Base-by-base conservation (phyloP, 1,139 yeast genomes). In the Pichia sp. region DNA sequence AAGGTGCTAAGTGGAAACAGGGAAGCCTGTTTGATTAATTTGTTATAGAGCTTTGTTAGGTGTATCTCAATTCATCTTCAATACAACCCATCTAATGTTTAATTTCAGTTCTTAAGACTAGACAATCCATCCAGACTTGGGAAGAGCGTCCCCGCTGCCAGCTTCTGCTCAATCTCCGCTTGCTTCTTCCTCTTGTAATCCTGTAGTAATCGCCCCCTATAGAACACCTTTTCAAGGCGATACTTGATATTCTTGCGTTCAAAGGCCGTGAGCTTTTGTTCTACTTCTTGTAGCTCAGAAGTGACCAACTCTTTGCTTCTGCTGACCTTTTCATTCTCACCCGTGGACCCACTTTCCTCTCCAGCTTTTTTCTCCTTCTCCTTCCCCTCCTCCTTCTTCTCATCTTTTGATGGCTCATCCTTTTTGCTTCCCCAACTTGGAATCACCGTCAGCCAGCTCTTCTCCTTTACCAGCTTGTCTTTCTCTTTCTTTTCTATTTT, bases 1-100 rank as follows among this genome's bases (percentile, higher is more conserved):
- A 65, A 49, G 73, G 73, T 38, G 60, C 69, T 14, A 64, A 63
- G 52, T 53, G 71, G 71, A 56, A 43, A 42, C 52, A 53, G 17
- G 59, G 54, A 33, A 52, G 40, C 24, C 49, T 52, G 48, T 48
- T 51, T 29, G 40, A 29, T 41, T 49, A 41, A 17, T 16, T 30
- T 9, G 34, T n/a, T 45, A 27, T 29, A 29, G 30, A 42, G 45
- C 45, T 40, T 17, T 8, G 36, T 20, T 20, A 20, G 24, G 24
- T 34, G 40, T 36, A 36, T 36, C n/a, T 36, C n/a, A 36, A 36
- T 16, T 6, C 40, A 12, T 12, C 16, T 36, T 36, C 10, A 6
- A 36, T 31, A 24, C 24, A 20, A 20, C 20, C 24, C 46, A 48
- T 17, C 17, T 44, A 45, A 27, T 43, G 44, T 49, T 14, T 12